phyloP scores from a whole-genome alignment of 495 filamentous ascomycete species.

The Xylaria flabelliformis region DNA sequence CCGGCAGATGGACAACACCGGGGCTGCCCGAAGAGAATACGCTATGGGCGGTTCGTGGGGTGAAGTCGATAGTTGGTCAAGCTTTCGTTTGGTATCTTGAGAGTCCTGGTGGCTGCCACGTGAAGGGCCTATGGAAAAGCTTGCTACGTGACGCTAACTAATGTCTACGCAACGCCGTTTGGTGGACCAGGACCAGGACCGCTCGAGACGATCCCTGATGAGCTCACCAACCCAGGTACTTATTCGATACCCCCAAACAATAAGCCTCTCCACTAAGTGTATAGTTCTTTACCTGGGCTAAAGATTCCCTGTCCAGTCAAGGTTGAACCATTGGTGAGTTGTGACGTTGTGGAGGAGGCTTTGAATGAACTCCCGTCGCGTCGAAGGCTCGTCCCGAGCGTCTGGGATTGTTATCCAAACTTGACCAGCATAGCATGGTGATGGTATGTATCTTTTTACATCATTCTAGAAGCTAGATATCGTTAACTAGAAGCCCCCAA shows the following conservation, averaged over 20 bases:
- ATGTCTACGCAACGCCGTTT: slow-evolving; percentile 5
- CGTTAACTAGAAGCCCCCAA: neutral
- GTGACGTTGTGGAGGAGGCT: slow-evolving; percentile 27
- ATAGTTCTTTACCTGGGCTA: neutral
- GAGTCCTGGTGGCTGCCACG: slow-evolving; percentile 22
- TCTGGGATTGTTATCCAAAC: slow-evolving; percentile 24
- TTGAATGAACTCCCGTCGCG: slow-evolving; percentile 27
- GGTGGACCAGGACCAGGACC: slow-evolving; percentile 1
- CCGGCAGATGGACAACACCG: slow-evolving; percentile 26
- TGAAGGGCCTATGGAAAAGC: slow-evolving; percentile 1
- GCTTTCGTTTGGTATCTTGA: slow-evolving; percentile 11
- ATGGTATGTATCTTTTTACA: neutral
- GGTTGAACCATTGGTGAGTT: slow-evolving; percentile 21
- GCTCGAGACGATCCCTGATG: slow-evolving; percentile 16
- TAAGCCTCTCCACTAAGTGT: slow-evolving; percentile 7
- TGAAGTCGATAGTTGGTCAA: slow-evolving; percentile 9
- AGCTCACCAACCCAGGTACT: neutral
- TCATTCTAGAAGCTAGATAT: neutral
- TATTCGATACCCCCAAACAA: neutral
- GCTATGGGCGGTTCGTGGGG: slow-evolving; percentile 4
- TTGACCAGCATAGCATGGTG: slow-evolving; percentile 7
- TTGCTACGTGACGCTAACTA: slow-evolving; percentile 20
- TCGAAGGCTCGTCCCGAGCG: slow-evolving; percentile 30
- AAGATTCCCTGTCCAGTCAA: slow-evolving; percentile 12
- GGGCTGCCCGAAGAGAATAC: slow-evolving; percentile 18